phyloP scores from a whole-genome alignment of 192 early-diverging fungal species.

The Paraglomus brasilianum region DNA sequence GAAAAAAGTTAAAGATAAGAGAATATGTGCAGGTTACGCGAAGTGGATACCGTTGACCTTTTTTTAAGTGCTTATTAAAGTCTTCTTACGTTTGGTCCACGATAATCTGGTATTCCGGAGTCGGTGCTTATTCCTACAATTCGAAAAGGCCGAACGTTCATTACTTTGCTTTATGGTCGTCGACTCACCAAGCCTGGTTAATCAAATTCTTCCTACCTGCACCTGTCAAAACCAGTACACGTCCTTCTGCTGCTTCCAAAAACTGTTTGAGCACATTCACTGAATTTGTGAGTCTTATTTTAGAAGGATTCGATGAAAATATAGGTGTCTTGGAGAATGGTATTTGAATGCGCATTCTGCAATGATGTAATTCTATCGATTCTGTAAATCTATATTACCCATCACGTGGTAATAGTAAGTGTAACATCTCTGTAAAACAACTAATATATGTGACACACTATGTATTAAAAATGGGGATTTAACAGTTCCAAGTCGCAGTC shows the following conservation, averaged over 20 bases:
- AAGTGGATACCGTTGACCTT: neutral
- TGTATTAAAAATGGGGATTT: too few relatives aligned
- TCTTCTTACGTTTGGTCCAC: slow-evolving; percentile 60
- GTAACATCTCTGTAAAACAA: too few relatives aligned
- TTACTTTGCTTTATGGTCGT: neutral
- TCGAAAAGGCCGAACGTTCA: neutral
- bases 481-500: too few relatives aligned
- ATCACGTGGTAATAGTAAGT: too few relatives aligned
- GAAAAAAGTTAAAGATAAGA: neutral
- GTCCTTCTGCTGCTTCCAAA: slow-evolving; percentile 17
- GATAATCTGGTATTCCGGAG: slow-evolving; percentile 82
- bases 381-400: too few relatives aligned
- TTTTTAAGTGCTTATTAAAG: slow-evolving; percentile 31
- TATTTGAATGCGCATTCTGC: too few relatives aligned
- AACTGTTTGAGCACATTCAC: neutral
- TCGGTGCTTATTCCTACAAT: slow-evolving; percentile 58
- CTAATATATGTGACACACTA: too few relatives aligned
- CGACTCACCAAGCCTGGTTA: too few relatives aligned
- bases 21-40: slow-evolving; percentile 1
- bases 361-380: too few relatives aligned
- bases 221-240: slow-evolving; percentile 51
- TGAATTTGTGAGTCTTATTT: too few relatives aligned
- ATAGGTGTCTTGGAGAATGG: too few relatives aligned
- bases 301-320: too few relatives aligned
- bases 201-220: slow-evolving; percentile 37